Evolutionary conservation across 129 eudicot genomes (phyloP), one percentile per base, ranked within the genome.

Genomic region (Flaveria ramosissima): DNA sequence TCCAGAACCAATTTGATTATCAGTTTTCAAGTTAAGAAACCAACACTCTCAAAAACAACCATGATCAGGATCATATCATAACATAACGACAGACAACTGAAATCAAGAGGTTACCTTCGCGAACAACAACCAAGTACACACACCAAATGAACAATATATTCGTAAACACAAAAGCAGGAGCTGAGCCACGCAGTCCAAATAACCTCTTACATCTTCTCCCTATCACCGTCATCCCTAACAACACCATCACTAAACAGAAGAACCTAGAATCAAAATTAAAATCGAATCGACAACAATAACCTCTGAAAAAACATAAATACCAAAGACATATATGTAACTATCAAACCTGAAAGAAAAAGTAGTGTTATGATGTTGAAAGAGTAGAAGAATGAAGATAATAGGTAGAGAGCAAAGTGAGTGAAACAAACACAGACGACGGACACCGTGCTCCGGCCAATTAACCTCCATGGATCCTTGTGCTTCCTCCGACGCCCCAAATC

Each of bases 91-190:
- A 62, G 11, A 56, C 4, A 32, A 46, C 21, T 13, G 62, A 51
- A 60, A 24, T 42, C 15, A 17, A 39, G 21, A 51, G 56, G 41
- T 30, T 77, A 89, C 92, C 96, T 84, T 74, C 70, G 45, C 87
- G 86, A 85, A 87, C 62, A 17, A 78, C 88, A 62, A 60, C 51
- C 6, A 83, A n/a, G 66, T 87, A 85, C 41, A 85, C 82, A 66
- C 60, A 85, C 92, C 96, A 89, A 72, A 84, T 50, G 78, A 89
- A 87, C 12, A 85, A 43, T 24, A 87, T 50, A 72, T 77, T 85
- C 26, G 83, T 42, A 67, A 89, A 80, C 56, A 89, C 92, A 68
- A 87, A 87, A 17, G 92, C 88, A 1, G 88, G 92, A 65, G 89
- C 80, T 14, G 91, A 86, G 30, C 86, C 95, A 60, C 83, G 85